Evolutionary conservation across 2,329 filamentous ascomycete genomes (phyloP), one percentile per base, ranked within the genome.

Genomic region (Sclerotinia nivalis): DNA sequence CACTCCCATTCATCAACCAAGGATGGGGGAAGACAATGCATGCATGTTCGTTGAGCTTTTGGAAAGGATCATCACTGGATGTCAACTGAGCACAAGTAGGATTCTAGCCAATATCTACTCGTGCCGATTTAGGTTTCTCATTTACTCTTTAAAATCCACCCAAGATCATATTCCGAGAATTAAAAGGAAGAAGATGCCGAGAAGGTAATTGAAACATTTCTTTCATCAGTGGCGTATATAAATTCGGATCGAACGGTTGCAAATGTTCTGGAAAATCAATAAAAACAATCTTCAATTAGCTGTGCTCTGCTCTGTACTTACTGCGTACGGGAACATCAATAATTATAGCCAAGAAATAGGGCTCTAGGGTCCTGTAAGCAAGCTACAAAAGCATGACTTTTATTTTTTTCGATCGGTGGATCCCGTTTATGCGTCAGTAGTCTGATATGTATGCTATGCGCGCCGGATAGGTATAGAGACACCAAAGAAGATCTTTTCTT

Each of bases 41-140:
- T 64, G 60, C 47, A 43, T 22, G n/a, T 50, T 40, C 13, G 47
- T 54, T 65, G 5, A 65, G 52, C 31, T 40, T 28, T 20, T 28
- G 61, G 61, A 28, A 65, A 40, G 47, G 61, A 52, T 65, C 61
- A 65, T 65, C 61, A 65, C 61, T 65, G 13, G 61, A 65, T 52
- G 47, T 28, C 8, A 40, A 28, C 22, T 15, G 61, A 28, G 49
- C 52, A 65, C 47, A 65, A 65, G 61, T 22, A 65, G 47, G 61
- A 65, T 52, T 52, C 34, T 28, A 25, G 47, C 7, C 34, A 25
- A 52, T 20, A 25, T 52, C 22, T 34, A 37, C 31, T 64, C 59
- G 59, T 61, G 47, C 31, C 43, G 40, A 40, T 25, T 61, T 45
- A 40, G 5, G 25, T 61, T 28, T 18, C 31, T 62, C 10, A 50